phyloP scores from a whole-genome alignment of 306 rosid species.

The Argentina anserina region DNA sequence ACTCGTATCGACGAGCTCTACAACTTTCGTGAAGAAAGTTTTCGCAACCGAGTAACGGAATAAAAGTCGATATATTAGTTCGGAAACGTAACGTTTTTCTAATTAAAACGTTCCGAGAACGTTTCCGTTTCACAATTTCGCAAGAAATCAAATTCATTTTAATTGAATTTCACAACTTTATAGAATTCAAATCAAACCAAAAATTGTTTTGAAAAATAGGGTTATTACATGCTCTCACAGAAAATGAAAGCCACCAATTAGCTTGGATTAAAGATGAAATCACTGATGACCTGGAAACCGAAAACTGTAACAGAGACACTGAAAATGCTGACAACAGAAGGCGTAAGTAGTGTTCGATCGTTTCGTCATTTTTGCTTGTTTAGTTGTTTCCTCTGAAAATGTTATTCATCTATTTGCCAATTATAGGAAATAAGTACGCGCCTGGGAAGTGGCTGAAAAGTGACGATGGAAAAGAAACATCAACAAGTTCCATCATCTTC shows the following conservation, averaged over 20 bases:
- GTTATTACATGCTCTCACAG: not conserved
- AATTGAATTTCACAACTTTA: too few relatives aligned
- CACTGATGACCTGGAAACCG: conserved; percentile 2
- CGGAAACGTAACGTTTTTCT: too few relatives aligned
- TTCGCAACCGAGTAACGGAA: too few relatives aligned
- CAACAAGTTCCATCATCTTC: not conserved
- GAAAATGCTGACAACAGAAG: conserved; percentile 3
- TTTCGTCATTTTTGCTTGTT: not conserved
- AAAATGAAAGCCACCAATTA: not conserved
- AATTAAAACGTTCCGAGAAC: too few relatives aligned
- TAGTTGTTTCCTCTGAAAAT: not conserved
- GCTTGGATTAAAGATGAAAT: not conserved
- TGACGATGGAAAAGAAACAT: not conserved
- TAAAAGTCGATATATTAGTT: too few relatives aligned
- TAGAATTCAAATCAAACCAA: too few relatives aligned
- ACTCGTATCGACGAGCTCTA: too few relatives aligned
- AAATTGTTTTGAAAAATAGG: too few relatives aligned
- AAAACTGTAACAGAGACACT: not conserved
- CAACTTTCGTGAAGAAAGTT: too few relatives aligned
- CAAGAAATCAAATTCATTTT: too few relatives aligned
- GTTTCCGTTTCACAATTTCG: too few relatives aligned
- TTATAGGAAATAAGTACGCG: not conserved
- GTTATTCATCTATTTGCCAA: not conserved
- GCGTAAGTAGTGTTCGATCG: conserved; percentile 2
- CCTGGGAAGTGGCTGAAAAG: not conserved